A percentile compares a stretch with the other conserved stretches of the same genome.
Conservation (phyloP, 208 protist species). For the Lotmaria passim region DNA sequence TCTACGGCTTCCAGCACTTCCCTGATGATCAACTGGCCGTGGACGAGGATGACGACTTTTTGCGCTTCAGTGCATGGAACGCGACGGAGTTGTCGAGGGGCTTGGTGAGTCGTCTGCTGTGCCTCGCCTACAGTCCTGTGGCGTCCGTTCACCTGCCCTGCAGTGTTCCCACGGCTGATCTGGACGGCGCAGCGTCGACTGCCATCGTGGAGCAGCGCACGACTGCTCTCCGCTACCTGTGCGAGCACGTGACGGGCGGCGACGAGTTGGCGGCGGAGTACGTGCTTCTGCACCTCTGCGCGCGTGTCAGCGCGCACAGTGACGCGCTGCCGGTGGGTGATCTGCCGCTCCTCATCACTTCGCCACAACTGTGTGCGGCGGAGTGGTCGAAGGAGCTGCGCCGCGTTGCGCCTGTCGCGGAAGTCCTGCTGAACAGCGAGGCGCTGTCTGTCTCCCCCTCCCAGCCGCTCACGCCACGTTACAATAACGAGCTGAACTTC, state of each 20-base stretch:
- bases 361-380: slow-evolving; percentile 30
- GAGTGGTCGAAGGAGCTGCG: slow-evolving; percentile 54
- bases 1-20: slow-evolving; percentile 71
- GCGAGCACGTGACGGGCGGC: slow-evolving; percentile 44
- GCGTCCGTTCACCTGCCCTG: slow-evolving; percentile 9
- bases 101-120: slow-evolving; percentile 60
- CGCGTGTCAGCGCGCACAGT: slow-evolving; percentile 50
- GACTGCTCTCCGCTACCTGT: slow-evolving; percentile 28
- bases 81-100: slow-evolving; percentile 45
- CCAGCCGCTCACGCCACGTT: slow-evolving; percentile 41
- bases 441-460: slow-evolving; percentile 8
- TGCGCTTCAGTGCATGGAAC: slow-evolving; percentile 61
- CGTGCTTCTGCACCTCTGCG: slow-evolving; percentile 76
- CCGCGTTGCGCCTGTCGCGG: slow-evolving; percentile 54
- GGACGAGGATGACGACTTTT: slow-evolving; percentile 48
- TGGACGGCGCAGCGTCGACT: neutral
- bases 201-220: slow-evolving; percentile 9
- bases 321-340: slow-evolving; percentile 71
- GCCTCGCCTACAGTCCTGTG: slow-evolving; percentile 29
- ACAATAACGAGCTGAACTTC: slow-evolving; percentile 62
- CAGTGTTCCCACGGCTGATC: neutral
- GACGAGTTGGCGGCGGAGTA: slow-evolving; percentile 73
- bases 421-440: slow-evolving; percentile 45
- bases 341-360: slow-evolving; percentile 66
- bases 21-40: slow-evolving; percentile 32